Conservation (phyloP, 1,284 basidiomycete genomes). For the Neonothopanus nambi region DNA sequence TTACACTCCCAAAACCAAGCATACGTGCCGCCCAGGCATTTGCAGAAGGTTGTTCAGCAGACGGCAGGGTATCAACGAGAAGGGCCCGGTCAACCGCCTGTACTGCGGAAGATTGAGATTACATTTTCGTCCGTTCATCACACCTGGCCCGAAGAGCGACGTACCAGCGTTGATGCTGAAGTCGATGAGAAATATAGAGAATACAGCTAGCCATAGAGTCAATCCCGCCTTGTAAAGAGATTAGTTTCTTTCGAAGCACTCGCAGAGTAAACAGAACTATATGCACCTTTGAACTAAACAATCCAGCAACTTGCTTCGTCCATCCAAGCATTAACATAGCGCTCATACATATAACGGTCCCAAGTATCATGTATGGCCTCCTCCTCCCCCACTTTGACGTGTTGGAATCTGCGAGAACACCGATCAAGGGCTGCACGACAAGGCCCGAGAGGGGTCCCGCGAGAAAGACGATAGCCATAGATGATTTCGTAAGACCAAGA, state of each 20-base stretch:
- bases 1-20: constrained; percentile 79
- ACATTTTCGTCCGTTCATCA: too few relatives aligned
- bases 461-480: constrained; percentile 89
- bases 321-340: constrained; percentile 86
- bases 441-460: constrained; percentile 93
- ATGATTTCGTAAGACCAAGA: constrained; percentile 85
- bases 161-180: constrained; percentile 88
- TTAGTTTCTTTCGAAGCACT: too few relatives aligned
- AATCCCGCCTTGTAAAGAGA: not conserved
- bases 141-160: too few relatives aligned
- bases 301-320: constrained; percentile 69
- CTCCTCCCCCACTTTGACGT: constrained; percentile 83
- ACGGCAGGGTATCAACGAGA: constrained; percentile 70
- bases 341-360: constrained; percentile 64
- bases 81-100: constrained; percentile 85
- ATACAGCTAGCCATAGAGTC: constrained; percentile 78
- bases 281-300: constrained; percentile 49
- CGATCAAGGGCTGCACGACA: constrained; percentile 90
- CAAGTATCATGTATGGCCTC: constrained; percentile 82
- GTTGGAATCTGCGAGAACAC: constrained; percentile 85
- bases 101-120: constrained; percentile 40
- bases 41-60: constrained; percentile 77
- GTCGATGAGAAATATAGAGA: constrained; percentile 89
- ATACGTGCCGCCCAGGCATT: constrained; percentile 97
- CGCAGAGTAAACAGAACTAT: too few relatives aligned